Evolutionary conservation across 2,329 filamentous ascomycete genomes (phyloP), one percentile per base, ranked within the genome.

Genomic region (Penicillium sp.): DNA sequence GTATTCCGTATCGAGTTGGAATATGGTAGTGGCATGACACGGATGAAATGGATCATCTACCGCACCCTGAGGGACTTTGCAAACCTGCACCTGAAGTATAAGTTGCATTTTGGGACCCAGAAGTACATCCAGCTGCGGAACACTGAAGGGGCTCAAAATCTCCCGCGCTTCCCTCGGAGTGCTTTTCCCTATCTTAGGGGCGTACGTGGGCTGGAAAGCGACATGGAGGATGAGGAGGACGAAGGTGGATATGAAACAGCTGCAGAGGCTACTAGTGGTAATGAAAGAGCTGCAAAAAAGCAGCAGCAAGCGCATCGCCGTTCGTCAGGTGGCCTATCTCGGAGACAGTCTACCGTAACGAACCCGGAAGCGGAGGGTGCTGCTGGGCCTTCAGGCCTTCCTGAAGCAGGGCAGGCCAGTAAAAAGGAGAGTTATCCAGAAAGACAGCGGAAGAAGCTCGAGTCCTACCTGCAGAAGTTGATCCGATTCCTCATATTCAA

Each of bases 401-500:
- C 63, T 42, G 67, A 64, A 64, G 65, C 69, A 6, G 66, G 68
- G n/a, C n/a, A n/a, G 35, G 61, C 61, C 21, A 74, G 73, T 53
- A 75, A 71, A 55, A n/a, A n/a, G n/a, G 76, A 81, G 48, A 72
- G 74, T 3, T 94, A 91, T 59, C 81, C 88, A 35, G 88, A 94
- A 59, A 83, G 81, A 54, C 90, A 96, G 69, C 81, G 91, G 49
- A 85, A 83, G 60, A 88, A 87, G 65, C 75, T 98, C 28, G 93
- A 97, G 65, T 82, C 83, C 43, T 98, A 98, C 65, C 74, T 98
- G 19, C 88, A 91, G 56, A 86, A 91, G 62, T 88, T 97, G 83
- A 91, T 97, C 53, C 83, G 88, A 47, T 97, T 91, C 80, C 82
- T 98, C 60, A 97, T 97, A 70, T 98, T 98, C 72, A 82, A 91